phyloP scores from a whole-genome alignment of 176 grass and related monocot genomes.

The Oryza rufipogon region DNA sequence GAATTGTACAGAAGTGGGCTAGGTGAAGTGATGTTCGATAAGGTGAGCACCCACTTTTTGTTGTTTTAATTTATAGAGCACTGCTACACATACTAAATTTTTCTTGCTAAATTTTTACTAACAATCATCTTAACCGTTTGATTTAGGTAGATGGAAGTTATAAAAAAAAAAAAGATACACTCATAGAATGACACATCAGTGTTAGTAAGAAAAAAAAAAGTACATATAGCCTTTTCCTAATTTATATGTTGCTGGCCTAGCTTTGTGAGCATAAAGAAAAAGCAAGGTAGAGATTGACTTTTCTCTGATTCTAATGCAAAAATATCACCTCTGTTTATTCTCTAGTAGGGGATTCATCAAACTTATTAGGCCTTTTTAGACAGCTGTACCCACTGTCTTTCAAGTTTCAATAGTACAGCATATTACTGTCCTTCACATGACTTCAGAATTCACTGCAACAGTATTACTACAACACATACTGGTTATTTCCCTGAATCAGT shows the following conservation, averaged over 20 bases:
- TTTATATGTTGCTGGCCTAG: constrained; percentile 6
- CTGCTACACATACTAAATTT: no score
- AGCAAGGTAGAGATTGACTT: neutral
- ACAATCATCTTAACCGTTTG: no score
- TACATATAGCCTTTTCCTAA: neutral
- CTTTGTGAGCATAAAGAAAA: constrained; percentile 11
- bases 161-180: no score
- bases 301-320: constrained; percentile 1
- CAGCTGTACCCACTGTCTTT: no score
- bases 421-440: constrained; percentile 9
- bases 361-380: neutral
- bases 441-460: neutral
- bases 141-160: no score
- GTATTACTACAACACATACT: neutral
- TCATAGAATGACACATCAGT: no score
- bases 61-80: neutral
- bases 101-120: no score
- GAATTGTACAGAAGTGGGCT: constrained; percentile 89
- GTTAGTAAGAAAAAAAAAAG: no score
- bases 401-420: neutral
- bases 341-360: neutral
- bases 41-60: constrained; percentile 50
- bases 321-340: constrained; percentile 12
- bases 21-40: constrained; percentile 89
- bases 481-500: neutral